A percentile compares a stretch with the other conserved stretches of the same genome.
These are phyloP conservation scores for Chlorella sp. DNA, from an alignment of 139 green algal genomes.

Conservation along the genomic window DNA sequence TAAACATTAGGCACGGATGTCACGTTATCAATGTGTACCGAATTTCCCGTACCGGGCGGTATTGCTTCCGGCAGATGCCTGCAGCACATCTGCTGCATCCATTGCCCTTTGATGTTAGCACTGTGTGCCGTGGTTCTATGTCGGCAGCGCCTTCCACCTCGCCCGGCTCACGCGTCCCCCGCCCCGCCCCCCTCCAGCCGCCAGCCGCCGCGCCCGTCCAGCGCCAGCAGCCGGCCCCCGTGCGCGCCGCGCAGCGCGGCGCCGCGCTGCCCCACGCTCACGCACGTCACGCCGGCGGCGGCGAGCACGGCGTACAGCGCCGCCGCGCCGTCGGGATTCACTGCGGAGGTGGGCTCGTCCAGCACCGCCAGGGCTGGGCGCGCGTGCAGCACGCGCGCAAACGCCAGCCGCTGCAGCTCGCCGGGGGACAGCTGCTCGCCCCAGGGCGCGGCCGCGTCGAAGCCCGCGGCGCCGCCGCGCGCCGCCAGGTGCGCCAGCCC, in stretches of 20 bases:
- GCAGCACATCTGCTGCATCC: too few species aligned
- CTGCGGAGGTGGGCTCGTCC: conserved; percentile 52
- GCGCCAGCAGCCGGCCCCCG: neutral
- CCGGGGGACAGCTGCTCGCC: conserved; percentile 54
- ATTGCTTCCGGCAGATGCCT: too few species aligned
- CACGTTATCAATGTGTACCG: too few species aligned
- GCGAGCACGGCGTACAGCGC: conserved; percentile 41
- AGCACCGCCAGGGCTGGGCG: conserved; percentile 51
- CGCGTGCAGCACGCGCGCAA: conserved; percentile 54
- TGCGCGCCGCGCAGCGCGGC: neutral
- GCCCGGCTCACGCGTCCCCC: neutral
- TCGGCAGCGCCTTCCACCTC: neutral
- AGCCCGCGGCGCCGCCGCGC: conserved; percentile 9
- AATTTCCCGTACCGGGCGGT: too few species aligned
- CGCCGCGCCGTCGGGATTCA: conserved; percentile 27
- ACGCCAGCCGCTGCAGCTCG: conserved; percentile 63
- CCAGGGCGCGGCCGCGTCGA: conserved; percentile 17
- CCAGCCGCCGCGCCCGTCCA: neutral
- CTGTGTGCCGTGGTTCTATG: neutral
- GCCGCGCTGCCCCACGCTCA: conserved; percentile 27
- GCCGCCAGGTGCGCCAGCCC: conserved; percentile 40
- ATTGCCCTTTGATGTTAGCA: neutral
- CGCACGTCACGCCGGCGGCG: conserved; percentile 27
- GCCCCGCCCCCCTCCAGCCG: neutral
- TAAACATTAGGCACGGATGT: too few species aligned